These are phyloP conservation scores for Fimicolochytrium jonesii DNA, from an alignment of 192 early-diverging fungal genomes.

Conservation along the genomic window DNA sequence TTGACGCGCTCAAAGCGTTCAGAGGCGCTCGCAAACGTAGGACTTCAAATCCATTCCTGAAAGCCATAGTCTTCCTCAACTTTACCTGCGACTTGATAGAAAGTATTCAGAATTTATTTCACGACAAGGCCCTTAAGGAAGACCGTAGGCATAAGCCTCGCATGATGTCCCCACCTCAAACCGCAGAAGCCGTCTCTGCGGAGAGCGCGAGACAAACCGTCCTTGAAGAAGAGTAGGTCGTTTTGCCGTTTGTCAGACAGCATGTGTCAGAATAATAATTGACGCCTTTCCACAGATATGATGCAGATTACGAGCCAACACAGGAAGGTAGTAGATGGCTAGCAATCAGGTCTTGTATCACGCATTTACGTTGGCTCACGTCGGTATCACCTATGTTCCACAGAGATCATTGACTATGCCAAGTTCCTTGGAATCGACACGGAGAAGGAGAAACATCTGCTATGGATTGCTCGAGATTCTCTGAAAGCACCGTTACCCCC, in stretches of 20 bases:
- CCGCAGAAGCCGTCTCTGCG: too few relatives aligned
- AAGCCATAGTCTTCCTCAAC: too few relatives aligned
- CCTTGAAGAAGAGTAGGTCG: conserved; percentile 43
- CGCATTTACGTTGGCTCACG: not conserved
- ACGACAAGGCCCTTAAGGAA: too few relatives aligned
- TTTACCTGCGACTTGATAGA: too few relatives aligned
- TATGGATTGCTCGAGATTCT: conserved; percentile 61
- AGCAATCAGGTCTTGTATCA: too few relatives aligned
- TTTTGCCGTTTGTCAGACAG: not conserved
- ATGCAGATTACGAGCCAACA: conserved; percentile 61
- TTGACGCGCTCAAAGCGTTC: too few relatives aligned
- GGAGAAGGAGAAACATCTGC: conserved; percentile 46
- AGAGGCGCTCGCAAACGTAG: too few relatives aligned
- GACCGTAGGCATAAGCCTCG: too few relatives aligned
- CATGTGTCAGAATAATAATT: not conserved
- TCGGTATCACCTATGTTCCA: not conserved
- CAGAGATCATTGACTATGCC: conserved; percentile 61
- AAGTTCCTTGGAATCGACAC: conserved; percentile 59
- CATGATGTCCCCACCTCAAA: too few relatives aligned
- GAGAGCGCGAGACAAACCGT: conserved; percentile 14
- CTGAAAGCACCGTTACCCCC: conserved; percentile 57
- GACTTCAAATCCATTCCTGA: too few relatives aligned
- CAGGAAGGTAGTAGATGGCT: conserved; percentile 36
- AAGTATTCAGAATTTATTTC: too few relatives aligned
- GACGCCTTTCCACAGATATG: conserved; percentile 33